Conservation (phyloP, 495 filamentous ascomycete genomes). For the Filosporella fistucella region DNA sequence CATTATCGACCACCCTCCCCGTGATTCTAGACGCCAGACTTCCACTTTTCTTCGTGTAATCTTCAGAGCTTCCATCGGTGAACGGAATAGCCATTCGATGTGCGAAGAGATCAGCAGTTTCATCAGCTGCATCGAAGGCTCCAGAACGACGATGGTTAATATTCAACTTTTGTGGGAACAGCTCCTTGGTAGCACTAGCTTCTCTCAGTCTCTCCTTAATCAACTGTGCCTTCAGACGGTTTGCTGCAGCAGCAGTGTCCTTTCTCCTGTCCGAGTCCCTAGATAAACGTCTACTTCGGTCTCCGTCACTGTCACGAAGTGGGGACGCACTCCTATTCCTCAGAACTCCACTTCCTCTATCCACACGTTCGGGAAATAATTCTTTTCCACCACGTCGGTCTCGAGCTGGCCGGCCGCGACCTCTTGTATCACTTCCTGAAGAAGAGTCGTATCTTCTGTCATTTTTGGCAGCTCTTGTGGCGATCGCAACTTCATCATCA, state of each 20-base stretch:
- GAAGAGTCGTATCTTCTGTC: constrained; percentile 8
- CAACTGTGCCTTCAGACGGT: constrained; percentile 39
- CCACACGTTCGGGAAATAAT: constrained; percentile 21
- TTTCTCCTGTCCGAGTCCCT: constrained; percentile 8
- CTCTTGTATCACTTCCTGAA: constrained; percentile 25
- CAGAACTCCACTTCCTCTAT: constrained; percentile 34
- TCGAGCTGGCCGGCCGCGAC: constrained; percentile 12
- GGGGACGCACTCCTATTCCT: constrained; percentile 74
- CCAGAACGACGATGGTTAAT: constrained; percentile 58
- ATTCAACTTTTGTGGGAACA: constrained; percentile 58
- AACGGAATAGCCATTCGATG: constrained; percentile 48
- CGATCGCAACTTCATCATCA: constrained; percentile 46
- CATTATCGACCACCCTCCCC: constrained; percentile 17
- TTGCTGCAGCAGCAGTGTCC: constrained; percentile 30
- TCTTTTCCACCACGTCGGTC: constrained; percentile 23
- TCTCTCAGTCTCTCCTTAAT: constrained; percentile 28
- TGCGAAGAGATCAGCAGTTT: constrained; percentile 54
- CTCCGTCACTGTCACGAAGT: constrained; percentile 51
- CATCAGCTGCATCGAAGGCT: constrained; percentile 61
- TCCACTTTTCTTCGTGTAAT: constrained; percentile 4
- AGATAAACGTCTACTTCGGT: constrained; percentile 15
- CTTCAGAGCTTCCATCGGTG: constrained; percentile 39
- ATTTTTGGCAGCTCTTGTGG: constrained; percentile 25
- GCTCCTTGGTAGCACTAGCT: constrained; percentile 45
- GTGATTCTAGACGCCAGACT: constrained; percentile 38